A percentile compares a stretch with the other conserved stretches of the same genome.
These are phyloP conservation scores for Cyberlindnera mycetangii DNA, from an alignment of 805 yeast genomes.

Conservation along the genomic window DNA sequence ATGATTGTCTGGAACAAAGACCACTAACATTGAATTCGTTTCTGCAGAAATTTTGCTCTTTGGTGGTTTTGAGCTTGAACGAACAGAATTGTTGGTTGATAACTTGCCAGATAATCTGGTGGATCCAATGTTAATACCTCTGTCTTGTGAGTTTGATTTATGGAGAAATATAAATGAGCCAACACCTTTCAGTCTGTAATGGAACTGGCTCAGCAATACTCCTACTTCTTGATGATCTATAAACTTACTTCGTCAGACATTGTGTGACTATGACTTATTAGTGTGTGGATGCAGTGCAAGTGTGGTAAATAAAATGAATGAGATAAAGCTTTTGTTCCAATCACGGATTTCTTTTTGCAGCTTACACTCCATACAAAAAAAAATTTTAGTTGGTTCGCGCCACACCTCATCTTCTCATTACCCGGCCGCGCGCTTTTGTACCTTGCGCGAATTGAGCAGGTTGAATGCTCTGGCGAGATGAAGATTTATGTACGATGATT, in stretches of 20 bases:
- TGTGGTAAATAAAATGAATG: background rate
- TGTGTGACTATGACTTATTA: slow-evolving; percentile 3
- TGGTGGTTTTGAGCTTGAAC: slow-evolving; percentile 84
- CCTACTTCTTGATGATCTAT: background rate
- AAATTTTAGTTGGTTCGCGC: slow-evolving; percentile 17
- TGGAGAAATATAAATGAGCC: no score
- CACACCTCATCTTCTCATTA: slow-evolving; percentile 18
- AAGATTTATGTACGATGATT: no score
- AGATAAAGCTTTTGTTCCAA: slow-evolving; percentile 3
- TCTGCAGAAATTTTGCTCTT: slow-evolving; percentile 89
- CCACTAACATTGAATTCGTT: slow-evolving; percentile 97
- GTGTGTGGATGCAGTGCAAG: background rate
- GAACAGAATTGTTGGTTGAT: slow-evolving; percentile 95
- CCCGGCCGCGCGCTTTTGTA: slow-evolving; percentile 6
- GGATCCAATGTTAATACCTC: slow-evolving; percentile 12
- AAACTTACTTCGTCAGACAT: slow-evolving; percentile 29
- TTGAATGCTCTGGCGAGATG: no score
- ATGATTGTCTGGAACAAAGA: slow-evolving; percentile 86
- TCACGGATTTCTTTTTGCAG: slow-evolving; percentile 10
- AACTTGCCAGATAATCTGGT: slow-evolving; percentile 95
- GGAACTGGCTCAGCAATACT: background rate
- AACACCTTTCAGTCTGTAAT: background rate
- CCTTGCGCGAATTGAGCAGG: background rate
- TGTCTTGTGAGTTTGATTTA: background rate
- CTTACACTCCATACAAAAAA: slow-evolving; percentile 9